phyloP scores from a whole-genome alignment of 2,329 filamentous ascomycete genomes.

The Colletotrichum tofieldiae region DNA sequence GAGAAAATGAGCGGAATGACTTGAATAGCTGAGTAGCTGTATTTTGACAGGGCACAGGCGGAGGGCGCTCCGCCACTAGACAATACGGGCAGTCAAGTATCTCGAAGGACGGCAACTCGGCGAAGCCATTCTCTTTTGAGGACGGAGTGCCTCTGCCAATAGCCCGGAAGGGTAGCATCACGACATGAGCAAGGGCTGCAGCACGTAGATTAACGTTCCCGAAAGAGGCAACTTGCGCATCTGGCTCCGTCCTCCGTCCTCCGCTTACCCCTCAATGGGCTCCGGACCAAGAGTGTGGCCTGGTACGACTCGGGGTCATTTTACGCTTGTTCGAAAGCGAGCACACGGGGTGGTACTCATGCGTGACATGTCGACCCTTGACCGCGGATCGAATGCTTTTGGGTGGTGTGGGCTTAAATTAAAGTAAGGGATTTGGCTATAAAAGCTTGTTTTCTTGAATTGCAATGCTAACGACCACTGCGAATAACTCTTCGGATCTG shows the following conservation, averaged over 20 bases:
- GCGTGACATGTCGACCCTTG: constrained; percentile 5
- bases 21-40: neutral
- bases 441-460: constrained; percentile 17
- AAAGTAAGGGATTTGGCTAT: neutral
- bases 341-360: neutral
- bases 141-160: constrained; percentile 7
- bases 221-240: constrained; percentile 18
- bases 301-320: neutral
- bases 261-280: constrained; percentile 10
- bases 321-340: neutral
- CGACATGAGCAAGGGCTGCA: neutral
- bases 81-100: neutral
- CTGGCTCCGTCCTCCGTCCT: constrained; percentile 3
- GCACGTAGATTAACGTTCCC: constrained; percentile 16
- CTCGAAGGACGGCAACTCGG: neutral
- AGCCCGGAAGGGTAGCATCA: neutral
- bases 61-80: neutral
- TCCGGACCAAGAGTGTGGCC: too few relatives aligned
- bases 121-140: constrained; percentile 18
- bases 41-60: neutral
- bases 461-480: neutral
- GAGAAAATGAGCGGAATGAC: neutral
- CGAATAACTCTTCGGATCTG: too few relatives aligned
- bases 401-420: too few relatives aligned
- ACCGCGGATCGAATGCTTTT: neutral